Evolutionary conservation across 805 yeast genomes (phyloP).

Genomic region (Brettanomyces custersianus): DNA sequence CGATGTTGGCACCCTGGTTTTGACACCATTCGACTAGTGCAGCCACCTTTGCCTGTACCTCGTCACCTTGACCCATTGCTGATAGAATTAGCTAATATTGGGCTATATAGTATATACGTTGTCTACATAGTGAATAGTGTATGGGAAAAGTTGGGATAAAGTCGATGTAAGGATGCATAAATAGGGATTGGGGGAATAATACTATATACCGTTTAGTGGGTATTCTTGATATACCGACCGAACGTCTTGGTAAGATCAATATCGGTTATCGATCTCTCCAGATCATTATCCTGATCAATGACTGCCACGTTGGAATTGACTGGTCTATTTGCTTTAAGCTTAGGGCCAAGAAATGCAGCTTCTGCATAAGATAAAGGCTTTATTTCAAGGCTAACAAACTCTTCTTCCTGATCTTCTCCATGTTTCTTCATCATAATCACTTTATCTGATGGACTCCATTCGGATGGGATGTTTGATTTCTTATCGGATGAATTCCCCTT

Average conservation of each 20-base stretch:
- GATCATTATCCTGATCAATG: slow-evolving; percentile 22
- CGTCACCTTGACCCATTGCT: slow-evolving; percentile 3
- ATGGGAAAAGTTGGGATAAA: too few relatives aligned
- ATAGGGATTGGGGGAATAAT: too few relatives aligned
- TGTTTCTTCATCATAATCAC: slow-evolving; percentile 25
- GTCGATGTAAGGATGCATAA: too few relatives aligned
- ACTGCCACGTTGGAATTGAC: slow-evolving; percentile 10
- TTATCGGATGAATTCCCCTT: too few relatives aligned
- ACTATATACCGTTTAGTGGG: too few relatives aligned
- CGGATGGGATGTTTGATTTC: too few relatives aligned
- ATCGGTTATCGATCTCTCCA: slow-evolving; percentile 26
- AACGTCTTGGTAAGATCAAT: slow-evolving; percentile 20
- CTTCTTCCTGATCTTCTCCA: slow-evolving; percentile 23
- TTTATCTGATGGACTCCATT: slow-evolving; percentile 16
- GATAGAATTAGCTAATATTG: too few relatives aligned
- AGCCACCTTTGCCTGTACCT: slow-evolving; percentile 3
- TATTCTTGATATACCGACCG: too few relatives aligned
- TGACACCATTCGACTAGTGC: slow-evolving; percentile 27
- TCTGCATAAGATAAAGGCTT: slow-evolving; percentile 46
- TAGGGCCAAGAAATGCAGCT: slow-evolving; percentile 30
- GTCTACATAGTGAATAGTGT: too few relatives aligned
- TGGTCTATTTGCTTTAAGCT: not conserved
- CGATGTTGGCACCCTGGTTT: slow-evolving; percentile 30
- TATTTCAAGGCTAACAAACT: slow-evolving; percentile 36
- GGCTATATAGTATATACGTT: too few relatives aligned